These are phyloP conservation scores for Diaporthe caulivora DNA, from an alignment of 2,329 filamentous ascomycete genomes.

Conservation along the genomic window DNA sequence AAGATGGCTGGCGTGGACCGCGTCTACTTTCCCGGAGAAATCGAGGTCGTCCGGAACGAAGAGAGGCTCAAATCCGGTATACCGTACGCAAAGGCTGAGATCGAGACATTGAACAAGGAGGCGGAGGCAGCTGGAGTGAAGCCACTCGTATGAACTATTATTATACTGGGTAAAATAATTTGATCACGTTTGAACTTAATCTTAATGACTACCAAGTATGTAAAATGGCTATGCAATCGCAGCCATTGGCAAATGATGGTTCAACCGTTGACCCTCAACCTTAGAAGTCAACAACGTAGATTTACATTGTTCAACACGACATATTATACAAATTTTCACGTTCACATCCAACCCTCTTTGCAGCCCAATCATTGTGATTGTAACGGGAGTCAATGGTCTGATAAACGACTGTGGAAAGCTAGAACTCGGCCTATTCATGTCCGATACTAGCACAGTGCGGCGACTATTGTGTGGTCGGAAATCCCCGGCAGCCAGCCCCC, in stretches of 20 bases:
- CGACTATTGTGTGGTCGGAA: neutral
- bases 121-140: constrained; percentile 58
- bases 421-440: neutral
- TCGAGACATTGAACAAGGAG: constrained; percentile 68
- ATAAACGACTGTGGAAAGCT: neutral
- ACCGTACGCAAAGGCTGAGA: constrained; percentile 68
- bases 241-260: too few species aligned
- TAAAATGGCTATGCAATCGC: too few species aligned
- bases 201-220: too few species aligned
- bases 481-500: constrained; percentile 4
- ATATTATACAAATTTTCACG: too few species aligned
- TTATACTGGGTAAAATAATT: neutral
- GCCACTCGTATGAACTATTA: constrained; percentile 9
- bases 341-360: neutral
- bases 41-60: constrained; percentile 67
- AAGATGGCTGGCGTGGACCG: constrained; percentile 68
- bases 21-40: constrained; percentile 73
- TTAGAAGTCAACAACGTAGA: neutral
- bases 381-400: neutral
- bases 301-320: neutral
- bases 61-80: constrained; percentile 68
- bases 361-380: neutral
- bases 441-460: neutral
- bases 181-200: neutral
- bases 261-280: too few species aligned